Evolutionary conservation across 306 rosid species (phyloP), one percentile per base, ranked within the genome.

Genomic region (Inga laurina): DNA sequence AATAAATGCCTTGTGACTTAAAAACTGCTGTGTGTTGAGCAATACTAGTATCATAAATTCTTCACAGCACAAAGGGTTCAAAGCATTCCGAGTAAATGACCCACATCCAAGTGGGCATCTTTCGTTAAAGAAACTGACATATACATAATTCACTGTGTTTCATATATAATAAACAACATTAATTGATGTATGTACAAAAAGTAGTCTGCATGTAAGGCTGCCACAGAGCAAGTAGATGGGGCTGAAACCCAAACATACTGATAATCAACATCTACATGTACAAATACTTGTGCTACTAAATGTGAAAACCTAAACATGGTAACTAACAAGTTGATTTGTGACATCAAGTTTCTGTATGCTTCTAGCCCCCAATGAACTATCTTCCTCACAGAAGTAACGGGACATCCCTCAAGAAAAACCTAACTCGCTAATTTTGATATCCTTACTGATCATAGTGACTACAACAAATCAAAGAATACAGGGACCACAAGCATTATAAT

Each of bases 361-460:
- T 76, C 79, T 49, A 76, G 3, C 34, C 61, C 61, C 59, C 75
- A 67, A 21, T 45, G 46, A 77, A 72, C 35, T 72, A 76, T 41
- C 41, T 46, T 22, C 77, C 56, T 39, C 65, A 52, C 62, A 35
- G 62, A 59, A 62, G 44, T 16, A 73, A 49, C 62, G 27, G 18
- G 51, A 35, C 45, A 49, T 69, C 49, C 74, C 73, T 13, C 56
- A 27, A 72, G 74, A 81, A 15, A 51, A 74, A 49, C 72, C 74
- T 52, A 77, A 43, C 67, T 48, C 76, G 32, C 85, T 64, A 61
- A 62, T 59, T 51, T 5, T 62, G 76, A 41, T 57, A 76, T 64
- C 27, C 51, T 69, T 48, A 9, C 19, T 61, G 4, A 54, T 27
- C 14, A 75, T 24, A 44, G n/a, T 15, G n/a, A 45, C 43, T 54